phyloP scores from a whole-genome alignment of 75 land plant genomes.

The Pinus tabuliformis region DNA sequence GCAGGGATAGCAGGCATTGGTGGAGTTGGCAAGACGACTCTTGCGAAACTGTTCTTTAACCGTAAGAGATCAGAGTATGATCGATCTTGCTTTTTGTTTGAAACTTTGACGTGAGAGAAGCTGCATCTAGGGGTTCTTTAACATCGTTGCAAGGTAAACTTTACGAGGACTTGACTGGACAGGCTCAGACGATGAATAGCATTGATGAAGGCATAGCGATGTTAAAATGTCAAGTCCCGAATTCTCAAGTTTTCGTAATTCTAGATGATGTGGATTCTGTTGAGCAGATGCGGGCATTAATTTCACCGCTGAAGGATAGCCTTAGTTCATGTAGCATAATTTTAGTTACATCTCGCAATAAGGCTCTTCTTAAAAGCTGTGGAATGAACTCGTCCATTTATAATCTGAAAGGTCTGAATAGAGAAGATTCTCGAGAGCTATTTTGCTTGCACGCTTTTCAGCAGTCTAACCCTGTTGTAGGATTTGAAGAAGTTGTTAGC shows the following conservation, averaged over 20 bases:
- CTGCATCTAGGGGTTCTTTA: not conserved
- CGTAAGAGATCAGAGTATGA: not conserved
- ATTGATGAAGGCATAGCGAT: not conserved
- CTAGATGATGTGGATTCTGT: not conserved
- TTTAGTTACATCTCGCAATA: not conserved
- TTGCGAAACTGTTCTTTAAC: not conserved
- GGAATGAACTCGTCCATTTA: not conserved
- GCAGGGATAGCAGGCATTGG: not conserved
- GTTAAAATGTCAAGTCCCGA: not conserved
- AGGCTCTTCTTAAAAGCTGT: not conserved
- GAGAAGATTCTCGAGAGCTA: not conserved
- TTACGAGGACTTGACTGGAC: not conserved
- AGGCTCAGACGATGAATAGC: not conserved
- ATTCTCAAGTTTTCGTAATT: not conserved
- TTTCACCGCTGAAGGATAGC: not conserved
- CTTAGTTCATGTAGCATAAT: not conserved
- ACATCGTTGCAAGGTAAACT: not conserved
- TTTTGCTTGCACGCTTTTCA: not conserved
- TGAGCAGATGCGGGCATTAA: not conserved
- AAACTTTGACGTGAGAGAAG: slow-evolving; percentile 3
- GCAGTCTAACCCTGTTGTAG: not conserved
- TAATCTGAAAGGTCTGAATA: not conserved
- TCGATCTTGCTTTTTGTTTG: not conserved
- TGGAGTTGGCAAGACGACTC: not conserved
- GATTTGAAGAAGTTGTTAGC: not conserved